Conservation (phyloP, 2,329 filamentous ascomycete species). For the Pseudocercospora fijiensis region DNA sequence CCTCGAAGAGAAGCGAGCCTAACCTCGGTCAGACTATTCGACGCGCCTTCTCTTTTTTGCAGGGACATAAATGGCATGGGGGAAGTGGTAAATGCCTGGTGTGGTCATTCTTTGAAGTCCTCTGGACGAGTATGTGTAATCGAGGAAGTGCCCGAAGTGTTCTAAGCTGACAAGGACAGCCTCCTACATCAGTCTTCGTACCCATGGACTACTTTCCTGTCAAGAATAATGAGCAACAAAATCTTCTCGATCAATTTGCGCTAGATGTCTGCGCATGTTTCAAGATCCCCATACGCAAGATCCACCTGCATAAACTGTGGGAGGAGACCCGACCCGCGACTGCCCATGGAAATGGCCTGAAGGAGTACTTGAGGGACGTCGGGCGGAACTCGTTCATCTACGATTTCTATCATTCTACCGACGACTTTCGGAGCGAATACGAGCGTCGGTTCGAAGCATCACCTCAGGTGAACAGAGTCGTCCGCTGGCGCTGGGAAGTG, state of each 20-base stretch:
- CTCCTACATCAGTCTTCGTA: not conserved
- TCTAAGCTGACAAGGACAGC: not conserved
- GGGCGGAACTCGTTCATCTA: slow-evolving; percentile 7
- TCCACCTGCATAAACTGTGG: slow-evolving; percentile 1
- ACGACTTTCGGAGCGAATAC: not conserved
- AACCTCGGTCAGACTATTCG: not conserved
- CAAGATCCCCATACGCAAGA: not conserved
- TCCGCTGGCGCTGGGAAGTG: slow-evolving; percentile 2
- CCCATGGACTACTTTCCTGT: not conserved
- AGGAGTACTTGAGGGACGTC: not conserved
- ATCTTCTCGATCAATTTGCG: not conserved
- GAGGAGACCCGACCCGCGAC: not conserved
- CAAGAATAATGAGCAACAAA: not conserved
- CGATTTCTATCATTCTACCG: slow-evolving; percentile 8
- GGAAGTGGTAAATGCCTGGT: not conserved
- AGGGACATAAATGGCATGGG: not conserved
- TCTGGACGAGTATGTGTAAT: not conserved
- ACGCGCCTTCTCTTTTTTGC: not conserved
- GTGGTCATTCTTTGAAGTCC: not conserved
- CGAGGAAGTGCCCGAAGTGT: not conserved
- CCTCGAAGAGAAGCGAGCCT: not conserved
- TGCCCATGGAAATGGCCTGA: not conserved
- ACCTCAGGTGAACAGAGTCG: slow-evolving; percentile 7
- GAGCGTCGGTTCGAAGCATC: not conserved
- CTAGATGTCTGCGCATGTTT: not conserved